These are phyloP conservation scores for Sugiyamaella xylanicola DNA, from an alignment of 1,139 yeast genomes.

Conservation along the genomic window DNA sequence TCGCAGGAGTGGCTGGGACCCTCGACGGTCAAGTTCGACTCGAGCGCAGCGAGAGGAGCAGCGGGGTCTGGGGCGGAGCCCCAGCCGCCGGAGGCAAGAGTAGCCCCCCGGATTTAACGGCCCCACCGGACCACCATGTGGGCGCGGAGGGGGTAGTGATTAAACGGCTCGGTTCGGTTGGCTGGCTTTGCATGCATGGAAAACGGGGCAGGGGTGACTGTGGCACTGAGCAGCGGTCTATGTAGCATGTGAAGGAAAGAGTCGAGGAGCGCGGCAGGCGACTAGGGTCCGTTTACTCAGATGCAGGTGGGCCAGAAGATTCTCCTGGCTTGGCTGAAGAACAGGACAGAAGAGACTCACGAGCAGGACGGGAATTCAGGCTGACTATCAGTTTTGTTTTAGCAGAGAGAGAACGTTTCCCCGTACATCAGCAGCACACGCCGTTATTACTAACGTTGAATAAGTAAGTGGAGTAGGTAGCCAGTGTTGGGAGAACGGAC, in stretches of 20 bases:
- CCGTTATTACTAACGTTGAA: no score
- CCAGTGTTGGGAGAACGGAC: no score
- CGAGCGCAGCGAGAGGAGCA: background rate
- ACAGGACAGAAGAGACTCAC: background rate
- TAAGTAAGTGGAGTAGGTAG: no score
- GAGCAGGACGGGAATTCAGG: background rate
- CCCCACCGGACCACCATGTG: background rate
- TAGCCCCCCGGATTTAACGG: background rate
- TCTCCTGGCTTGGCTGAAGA: background rate
- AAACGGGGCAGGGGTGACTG: background rate
- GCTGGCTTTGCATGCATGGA: background rate
- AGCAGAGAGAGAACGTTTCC: no score
- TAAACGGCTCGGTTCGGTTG: background rate
- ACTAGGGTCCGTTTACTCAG: background rate
- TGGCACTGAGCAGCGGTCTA: background rate
- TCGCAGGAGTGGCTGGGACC: no score
- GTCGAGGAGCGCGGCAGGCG: background rate
- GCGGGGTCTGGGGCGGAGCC: background rate
- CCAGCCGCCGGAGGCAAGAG: background rate
- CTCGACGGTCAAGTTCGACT: no score
- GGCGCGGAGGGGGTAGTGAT: no score
- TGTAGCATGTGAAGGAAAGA: background rate
- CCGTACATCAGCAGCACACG: no score
- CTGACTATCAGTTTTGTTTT: background rate
- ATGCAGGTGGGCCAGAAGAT: conserved; percentile 1